A percentile compares a stretch with the other conserved stretches of the same genome.
Conservation (phyloP, 2,329 filamentous ascomycete species). For the Sporothrix pseudoabietina region DNA sequence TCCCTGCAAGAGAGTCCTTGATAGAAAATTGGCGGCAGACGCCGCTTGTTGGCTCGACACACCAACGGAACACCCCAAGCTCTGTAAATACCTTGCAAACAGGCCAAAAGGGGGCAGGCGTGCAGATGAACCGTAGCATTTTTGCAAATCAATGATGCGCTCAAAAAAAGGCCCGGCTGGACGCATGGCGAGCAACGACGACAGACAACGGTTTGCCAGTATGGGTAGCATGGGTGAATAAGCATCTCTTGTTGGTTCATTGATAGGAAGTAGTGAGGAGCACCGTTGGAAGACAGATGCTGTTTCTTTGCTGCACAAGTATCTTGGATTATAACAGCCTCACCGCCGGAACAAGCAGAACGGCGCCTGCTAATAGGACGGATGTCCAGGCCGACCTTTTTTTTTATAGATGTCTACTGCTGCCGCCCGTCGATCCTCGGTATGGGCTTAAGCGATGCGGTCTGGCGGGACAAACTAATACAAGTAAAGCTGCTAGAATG, state of each 20-base stretch:
- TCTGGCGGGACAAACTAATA: neutral
- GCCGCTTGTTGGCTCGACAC: neutral
- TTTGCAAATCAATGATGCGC: neutral
- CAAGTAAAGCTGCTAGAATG: neutral
- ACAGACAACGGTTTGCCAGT: too few species aligned
- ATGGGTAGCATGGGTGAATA: too few species aligned
- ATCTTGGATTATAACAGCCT: too few species aligned
- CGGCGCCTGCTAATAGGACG: neutral
- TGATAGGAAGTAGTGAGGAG: neutral
- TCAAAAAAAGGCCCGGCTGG: neutral
- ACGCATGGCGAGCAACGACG: neutral
- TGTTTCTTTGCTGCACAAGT: too few species aligned
- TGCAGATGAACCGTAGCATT: neutral
- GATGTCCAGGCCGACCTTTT: neutral
- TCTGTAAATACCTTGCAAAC: neutral
- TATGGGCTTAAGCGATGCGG: neutral
- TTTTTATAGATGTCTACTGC: neutral
- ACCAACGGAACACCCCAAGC: neutral
- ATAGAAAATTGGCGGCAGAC: neutral
- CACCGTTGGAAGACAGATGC: neutral
- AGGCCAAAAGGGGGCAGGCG: neutral
- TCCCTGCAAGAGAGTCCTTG: neutral
- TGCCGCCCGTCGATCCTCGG: neutral
- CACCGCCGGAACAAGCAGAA: neutral
- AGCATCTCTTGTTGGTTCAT: neutral